Conservation (phyloP, 2,329 filamentous ascomycete species). For the Sporothrix dimorphospora region DNA sequence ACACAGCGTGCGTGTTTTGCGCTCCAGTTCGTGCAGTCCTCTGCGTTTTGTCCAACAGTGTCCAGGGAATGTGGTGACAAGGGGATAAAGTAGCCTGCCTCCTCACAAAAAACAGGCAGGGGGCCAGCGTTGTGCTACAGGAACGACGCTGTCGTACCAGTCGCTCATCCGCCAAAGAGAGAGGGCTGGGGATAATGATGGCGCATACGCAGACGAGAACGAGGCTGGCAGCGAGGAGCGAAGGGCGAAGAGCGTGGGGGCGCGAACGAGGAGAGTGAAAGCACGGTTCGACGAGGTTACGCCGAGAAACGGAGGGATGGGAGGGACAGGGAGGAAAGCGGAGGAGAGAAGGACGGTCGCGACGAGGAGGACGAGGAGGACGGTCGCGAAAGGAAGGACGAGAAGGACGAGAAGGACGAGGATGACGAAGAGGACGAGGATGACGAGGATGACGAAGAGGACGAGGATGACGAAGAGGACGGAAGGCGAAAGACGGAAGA, state of each 20-base stretch:
- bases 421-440: slow-evolving; percentile 31
- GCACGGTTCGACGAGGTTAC: neutral
- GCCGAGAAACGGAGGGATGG: slow-evolving; percentile 8
- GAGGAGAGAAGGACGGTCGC: neutral
- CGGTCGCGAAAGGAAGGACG: slow-evolving; percentile 34
- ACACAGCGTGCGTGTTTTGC: neutral
- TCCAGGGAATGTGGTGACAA: neutral
- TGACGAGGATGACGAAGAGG: slow-evolving; percentile 29
- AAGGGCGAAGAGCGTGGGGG: slow-evolving; percentile 19
- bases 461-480: slow-evolving; percentile 35
- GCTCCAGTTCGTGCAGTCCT: neutral
- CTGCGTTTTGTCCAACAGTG: neutral
- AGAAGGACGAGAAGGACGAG: slow-evolving; percentile 34
- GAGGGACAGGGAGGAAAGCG: slow-evolving; percentile 15
- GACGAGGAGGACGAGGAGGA: slow-evolving; percentile 34
- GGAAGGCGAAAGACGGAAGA: slow-evolving; percentile 32
- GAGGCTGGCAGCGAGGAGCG: neutral
- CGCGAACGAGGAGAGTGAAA: slow-evolving; percentile 4
- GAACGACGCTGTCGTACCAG: slow-evolving; percentile 29
- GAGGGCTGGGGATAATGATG: neutral
- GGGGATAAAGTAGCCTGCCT: neutral
- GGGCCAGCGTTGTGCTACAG: slow-evolving; percentile 20
- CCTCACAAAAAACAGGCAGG: slow-evolving; percentile 36
- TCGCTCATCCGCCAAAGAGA: slow-evolving; percentile 1
- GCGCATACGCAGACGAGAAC: neutral